These are phyloP conservation scores for Pythium periplocum DNA, from an alignment of 352 stramenopile genomes.

Conservation along the genomic window DNA sequence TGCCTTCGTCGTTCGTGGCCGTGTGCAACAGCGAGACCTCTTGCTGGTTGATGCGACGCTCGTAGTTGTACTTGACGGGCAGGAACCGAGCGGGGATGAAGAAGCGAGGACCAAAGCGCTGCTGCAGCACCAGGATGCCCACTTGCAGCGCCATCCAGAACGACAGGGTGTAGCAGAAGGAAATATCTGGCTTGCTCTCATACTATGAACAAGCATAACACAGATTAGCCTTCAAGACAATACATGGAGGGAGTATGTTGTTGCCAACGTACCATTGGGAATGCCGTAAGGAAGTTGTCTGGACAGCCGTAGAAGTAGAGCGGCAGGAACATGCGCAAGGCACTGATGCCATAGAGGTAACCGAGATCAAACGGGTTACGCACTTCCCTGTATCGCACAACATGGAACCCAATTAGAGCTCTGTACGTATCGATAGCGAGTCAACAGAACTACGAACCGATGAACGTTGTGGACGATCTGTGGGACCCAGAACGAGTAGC, in stretches of 20 bases:
- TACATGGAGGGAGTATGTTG: not conserved
- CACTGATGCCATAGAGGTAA: conserved; percentile 95
- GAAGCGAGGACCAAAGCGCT: conserved; percentile 90
- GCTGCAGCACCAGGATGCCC: conserved; percentile 89
- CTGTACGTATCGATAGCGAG: too few relatives aligned
- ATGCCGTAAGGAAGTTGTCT: conserved; percentile 89
- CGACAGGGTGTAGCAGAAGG: conserved; percentile 74
- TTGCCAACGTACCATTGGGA: conserved; percentile 55
- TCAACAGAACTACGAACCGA: conserved; percentile 31
- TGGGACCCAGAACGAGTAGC: conserved; percentile 98
- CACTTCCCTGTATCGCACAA: conserved; percentile 56
- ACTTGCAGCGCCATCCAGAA: conserved; percentile 92
- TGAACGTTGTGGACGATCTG: conserved; percentile 97
- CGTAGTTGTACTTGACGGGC: conserved; percentile 97
- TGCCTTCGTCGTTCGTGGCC: conserved; percentile 51
- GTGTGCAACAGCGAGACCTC: conserved; percentile 56
- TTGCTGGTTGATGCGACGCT: conserved; percentile 74
- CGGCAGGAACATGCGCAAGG: conserved; percentile 90
- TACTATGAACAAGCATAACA: conserved; percentile 32
- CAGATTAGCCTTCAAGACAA: not conserved
- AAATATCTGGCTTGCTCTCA: conserved; percentile 56
- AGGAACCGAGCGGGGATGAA: conserved; percentile 95
- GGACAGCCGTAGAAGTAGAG: conserved; percentile 95
- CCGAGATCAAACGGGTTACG: conserved; percentile 91
- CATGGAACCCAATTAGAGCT: too few relatives aligned